A percentile compares a stretch with the other conserved stretches of the same genome.
These are phyloP conservation scores for Pythium apleroticum DNA, from an alignment of 352 stramenopile species.

Conservation along the genomic window DNA sequence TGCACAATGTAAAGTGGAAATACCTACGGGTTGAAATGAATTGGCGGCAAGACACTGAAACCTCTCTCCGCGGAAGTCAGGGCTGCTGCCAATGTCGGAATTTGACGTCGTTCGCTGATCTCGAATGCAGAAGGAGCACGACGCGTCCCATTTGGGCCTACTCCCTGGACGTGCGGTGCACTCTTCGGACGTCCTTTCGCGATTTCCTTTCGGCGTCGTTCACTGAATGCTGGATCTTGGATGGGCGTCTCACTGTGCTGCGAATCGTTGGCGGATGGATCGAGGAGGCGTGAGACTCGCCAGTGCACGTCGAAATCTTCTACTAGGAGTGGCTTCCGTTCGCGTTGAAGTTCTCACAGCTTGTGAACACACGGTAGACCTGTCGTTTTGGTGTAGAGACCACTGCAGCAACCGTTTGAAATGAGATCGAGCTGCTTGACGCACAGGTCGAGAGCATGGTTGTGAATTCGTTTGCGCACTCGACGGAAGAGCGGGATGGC, in stretches of 20 bases:
- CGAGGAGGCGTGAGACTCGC: no score
- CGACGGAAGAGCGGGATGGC: no score
- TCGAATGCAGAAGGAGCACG: not conserved
- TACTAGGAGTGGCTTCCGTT: not conserved
- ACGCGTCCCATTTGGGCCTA: not conserved
- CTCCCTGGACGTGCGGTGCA: not conserved
- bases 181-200: not conserved
- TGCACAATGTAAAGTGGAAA: no score
- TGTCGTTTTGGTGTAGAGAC: not conserved
- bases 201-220: not conserved
- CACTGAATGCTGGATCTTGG: not conserved
- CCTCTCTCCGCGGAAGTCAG: no score
- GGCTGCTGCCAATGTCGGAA: no score
- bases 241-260: not conserved
- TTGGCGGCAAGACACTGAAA: no score
- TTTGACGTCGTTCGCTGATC: not conserved
- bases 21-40: no score
- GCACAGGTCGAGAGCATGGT: not conserved
- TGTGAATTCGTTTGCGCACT: not conserved
- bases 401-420: not conserved
- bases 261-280: no score
- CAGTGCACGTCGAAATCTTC: not conserved
- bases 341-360: not conserved
- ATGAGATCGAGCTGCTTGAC: not conserved
- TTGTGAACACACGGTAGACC: not conserved